These are phyloP conservation scores for Knoxdaviesia capensis DNA, from an alignment of 2,329 filamentous ascomycete species.

Conservation along the genomic window DNA sequence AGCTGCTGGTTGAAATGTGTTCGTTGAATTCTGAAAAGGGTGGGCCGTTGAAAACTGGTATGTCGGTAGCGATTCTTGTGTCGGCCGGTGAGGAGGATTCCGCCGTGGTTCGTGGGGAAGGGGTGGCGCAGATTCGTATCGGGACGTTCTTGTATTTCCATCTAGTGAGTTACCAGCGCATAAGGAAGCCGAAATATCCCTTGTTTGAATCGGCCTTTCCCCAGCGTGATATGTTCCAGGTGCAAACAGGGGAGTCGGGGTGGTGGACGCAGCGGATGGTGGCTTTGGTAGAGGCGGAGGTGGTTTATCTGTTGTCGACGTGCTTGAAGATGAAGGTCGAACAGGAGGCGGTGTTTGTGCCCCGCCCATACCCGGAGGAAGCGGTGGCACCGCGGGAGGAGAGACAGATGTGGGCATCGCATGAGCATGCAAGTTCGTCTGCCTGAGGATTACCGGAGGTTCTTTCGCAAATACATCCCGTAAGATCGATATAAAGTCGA, in stretches of 20 bases:
- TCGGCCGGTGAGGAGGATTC: not conserved
- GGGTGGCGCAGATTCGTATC: slow-evolving; percentile 27
- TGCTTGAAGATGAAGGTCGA: slow-evolving; percentile 5
- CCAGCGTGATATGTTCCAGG: not conserved
- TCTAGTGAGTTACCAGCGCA: not conserved
- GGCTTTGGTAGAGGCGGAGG: not conserved
- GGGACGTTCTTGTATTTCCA: slow-evolving; percentile 11
- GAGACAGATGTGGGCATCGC: not conserved
- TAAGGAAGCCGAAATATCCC: no score
- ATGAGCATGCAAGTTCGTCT: slow-evolving; percentile 8
- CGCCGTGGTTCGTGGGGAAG: slow-evolving; percentile 11
- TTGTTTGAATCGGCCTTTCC: not conserved
- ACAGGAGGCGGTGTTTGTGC: slow-evolving; percentile 26
- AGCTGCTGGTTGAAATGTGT: not conserved
- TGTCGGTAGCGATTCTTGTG: not conserved
- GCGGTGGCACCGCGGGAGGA: slow-evolving; percentile 51
- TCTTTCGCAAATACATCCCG: slow-evolving; percentile 85
- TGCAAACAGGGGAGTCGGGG: not conserved
- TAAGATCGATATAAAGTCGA: slow-evolving; percentile 66
- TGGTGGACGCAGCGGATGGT: not conserved
- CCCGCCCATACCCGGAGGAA: slow-evolving; percentile 41
- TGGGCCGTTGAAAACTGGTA: not conserved
- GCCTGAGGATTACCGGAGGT: slow-evolving; percentile 59
- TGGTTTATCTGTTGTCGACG: not conserved
- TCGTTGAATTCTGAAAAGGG: not conserved